Conservation (phyloP, 2,329 filamentous ascomycete species). For the Stachybotrys chartarum region DNA sequence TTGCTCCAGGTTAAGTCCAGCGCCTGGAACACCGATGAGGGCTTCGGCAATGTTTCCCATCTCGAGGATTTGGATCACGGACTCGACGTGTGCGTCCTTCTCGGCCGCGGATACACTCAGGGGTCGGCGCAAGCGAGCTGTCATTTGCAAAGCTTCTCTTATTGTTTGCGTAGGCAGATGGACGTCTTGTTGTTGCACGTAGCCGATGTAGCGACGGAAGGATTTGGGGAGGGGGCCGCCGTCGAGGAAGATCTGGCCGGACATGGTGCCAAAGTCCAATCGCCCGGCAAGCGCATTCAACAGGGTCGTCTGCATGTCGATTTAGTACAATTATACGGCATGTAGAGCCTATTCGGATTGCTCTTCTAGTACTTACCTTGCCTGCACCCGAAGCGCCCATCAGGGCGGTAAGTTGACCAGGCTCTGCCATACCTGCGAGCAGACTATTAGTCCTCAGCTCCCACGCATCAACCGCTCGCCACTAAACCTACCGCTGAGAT, state of each 20-base stretch:
- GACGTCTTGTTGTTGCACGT: slow-evolving; percentile 79
- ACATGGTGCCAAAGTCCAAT: slow-evolving; percentile 58
- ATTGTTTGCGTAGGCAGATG: slow-evolving; percentile 72
- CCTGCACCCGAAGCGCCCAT: neutral
- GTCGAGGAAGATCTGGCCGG: slow-evolving; percentile 61
- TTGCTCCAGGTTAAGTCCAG: slow-evolving; percentile 39
- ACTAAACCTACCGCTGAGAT: neutral
- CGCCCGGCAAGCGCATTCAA: neutral
- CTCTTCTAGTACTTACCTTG: neutral
- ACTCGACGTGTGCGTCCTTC: slow-evolving; percentile 63
- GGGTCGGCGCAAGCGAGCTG: slow-evolving; percentile 62
- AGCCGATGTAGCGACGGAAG: slow-evolving; percentile 78
- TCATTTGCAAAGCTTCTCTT: slow-evolving; percentile 72
- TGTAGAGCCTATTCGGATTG: too few relatives aligned
- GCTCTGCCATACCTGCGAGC: neutral
- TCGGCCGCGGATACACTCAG: slow-evolving; percentile 56
- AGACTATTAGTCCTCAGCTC: neutral
- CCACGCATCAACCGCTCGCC: neutral
- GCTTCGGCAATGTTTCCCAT: slow-evolving; percentile 78
- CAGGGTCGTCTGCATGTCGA: neutral
- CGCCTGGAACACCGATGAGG: slow-evolving; percentile 53
- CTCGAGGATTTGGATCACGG: slow-evolving; percentile 69
- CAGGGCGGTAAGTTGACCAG: neutral
- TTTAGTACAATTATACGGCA: neutral
- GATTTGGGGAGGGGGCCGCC: slow-evolving; percentile 58